Evolutionary conservation across 2,329 filamentous ascomycete genomes (phyloP).

Genomic region (Trichoderma koningii): DNA sequence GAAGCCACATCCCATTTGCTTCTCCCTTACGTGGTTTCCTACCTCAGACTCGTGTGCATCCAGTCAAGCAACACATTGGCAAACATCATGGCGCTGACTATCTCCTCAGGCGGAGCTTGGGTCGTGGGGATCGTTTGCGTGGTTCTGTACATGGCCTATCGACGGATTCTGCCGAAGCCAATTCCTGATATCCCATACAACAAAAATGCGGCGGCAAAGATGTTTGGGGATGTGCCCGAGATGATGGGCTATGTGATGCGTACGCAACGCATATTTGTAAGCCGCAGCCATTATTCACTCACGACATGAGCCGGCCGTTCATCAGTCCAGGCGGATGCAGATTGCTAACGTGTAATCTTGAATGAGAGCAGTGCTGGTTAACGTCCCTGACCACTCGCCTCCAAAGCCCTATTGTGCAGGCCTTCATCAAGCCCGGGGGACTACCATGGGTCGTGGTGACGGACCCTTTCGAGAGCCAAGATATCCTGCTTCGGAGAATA

Average conservation of each 20-base stretch:
- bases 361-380: conserved; percentile 8
- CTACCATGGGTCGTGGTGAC: conserved; percentile 16
- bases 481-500: conserved; percentile 21
- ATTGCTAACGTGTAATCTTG: conserved; percentile 8
- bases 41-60: background rate
- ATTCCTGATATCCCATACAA: conserved; percentile 15
- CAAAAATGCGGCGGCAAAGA: conserved; percentile 14
- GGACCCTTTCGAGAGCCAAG: conserved; percentile 19
- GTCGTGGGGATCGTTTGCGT: conserved; percentile 8
- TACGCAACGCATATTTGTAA: conserved; percentile 21
- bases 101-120: conserved; percentile 11
- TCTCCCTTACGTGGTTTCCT: too few species aligned
- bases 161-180: conserved; percentile 17
- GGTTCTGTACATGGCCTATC: conserved; percentile 11
- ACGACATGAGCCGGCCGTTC: background rate
- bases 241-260: conserved; percentile 20
- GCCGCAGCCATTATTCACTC: background rate
- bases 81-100: conserved; percentile 5
- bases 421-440: conserved; percentile 12
- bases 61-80: conserved; percentile 5
- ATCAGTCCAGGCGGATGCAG: conserved; percentile 1
- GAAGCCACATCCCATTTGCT: too few species aligned
- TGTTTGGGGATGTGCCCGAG: conserved; percentile 20
- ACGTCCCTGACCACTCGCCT: conserved; percentile 18
- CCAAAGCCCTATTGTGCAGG: conserved; percentile 18